Percentiles rank a stretch among this genome's conserved stretches.
Evolutionary conservation across 1,284 basidiomycete genomes (phyloP).

Genomic region (Leucoagaricus sp.): DNA sequence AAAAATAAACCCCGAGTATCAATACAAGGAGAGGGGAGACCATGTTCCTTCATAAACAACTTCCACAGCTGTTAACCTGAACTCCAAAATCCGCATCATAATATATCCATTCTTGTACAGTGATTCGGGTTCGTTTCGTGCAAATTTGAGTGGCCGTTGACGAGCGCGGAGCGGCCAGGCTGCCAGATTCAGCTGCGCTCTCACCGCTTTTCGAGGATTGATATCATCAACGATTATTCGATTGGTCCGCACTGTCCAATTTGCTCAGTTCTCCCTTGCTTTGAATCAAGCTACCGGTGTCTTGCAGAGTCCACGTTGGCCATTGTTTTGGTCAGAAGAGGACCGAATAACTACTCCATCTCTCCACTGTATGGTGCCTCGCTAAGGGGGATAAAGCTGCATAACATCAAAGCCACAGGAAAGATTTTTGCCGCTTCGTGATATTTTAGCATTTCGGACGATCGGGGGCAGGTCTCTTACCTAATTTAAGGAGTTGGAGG

Average conservation of each 20-base stretch:
- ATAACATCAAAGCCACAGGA: background rate
- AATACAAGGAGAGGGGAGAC: background rate
- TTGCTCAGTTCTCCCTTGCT: constrained; percentile 11
- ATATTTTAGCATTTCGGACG: background rate
- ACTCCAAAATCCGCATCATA: constrained; percentile 24
- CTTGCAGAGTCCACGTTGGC: background rate
- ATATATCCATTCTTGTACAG: constrained; percentile 30
- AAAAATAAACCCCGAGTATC: background rate
- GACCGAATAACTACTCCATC: background rate
- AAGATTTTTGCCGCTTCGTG: constrained; percentile 4
- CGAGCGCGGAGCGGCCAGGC: background rate
- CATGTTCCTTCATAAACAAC: constrained; percentile 2
- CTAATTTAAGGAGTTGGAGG: constrained; percentile 2
- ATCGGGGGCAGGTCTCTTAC: background rate
- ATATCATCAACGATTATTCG: constrained; percentile 11
- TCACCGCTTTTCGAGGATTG: constrained; percentile 8
- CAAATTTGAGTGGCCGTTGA: constrained; percentile 17
- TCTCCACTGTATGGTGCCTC: background rate
- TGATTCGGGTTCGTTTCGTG: constrained; percentile 18
- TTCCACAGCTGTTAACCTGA: constrained; percentile 5
- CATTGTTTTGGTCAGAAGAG: background rate
- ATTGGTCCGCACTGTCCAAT: constrained; percentile 18
- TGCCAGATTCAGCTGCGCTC: constrained; percentile 14
- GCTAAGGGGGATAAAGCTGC: background rate
- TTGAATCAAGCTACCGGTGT: constrained; percentile 6